Conservation (phyloP, 768 basidiomycete species). For the Serendipita sp. region DNA sequence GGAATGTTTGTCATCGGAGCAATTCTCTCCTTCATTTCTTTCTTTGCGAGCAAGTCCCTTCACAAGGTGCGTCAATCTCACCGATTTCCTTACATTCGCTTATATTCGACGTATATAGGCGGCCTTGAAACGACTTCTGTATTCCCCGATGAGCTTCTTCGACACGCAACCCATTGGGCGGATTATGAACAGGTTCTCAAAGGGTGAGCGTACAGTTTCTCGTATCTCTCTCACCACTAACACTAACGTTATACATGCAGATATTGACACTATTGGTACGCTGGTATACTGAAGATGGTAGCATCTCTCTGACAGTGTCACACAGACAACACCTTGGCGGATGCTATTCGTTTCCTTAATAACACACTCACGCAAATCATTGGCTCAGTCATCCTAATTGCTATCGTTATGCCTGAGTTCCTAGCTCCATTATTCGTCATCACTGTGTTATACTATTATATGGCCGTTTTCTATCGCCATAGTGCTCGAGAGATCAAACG, state of each 20-base stretch:
- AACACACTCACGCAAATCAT: conserved; percentile 47
- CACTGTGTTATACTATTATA: conserved; percentile 44
- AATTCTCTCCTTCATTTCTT: conserved; percentile 50
- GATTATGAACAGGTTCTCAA: conserved; percentile 82
- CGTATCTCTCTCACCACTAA: neutral
- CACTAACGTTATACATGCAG: conserved; percentile 19
- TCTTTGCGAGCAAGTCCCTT: conserved; percentile 56
- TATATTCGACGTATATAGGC: neutral
- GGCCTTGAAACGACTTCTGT: neutral
- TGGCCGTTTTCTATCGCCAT: conserved; percentile 68
- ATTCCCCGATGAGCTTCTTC: conserved; percentile 7
- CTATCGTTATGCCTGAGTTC: conserved; percentile 56
- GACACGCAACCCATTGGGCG: conserved; percentile 52
- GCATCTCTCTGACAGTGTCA: neutral
- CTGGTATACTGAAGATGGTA: neutral
- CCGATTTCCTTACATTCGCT: neutral
- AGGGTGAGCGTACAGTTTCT: conserved; percentile 28
- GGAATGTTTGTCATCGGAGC: conserved; percentile 53
- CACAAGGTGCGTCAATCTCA: conserved; percentile 22
- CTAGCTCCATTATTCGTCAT: conserved; percentile 55
- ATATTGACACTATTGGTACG: conserved; percentile 57
- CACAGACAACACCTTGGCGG: conserved; percentile 19
- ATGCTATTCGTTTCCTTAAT: conserved; percentile 59
- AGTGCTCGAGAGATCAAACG: conserved; percentile 80
- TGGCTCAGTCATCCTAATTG: conserved; percentile 63